phyloP scores from a whole-genome alignment of 257 asterid species.

The Solanum habrochaites region DNA sequence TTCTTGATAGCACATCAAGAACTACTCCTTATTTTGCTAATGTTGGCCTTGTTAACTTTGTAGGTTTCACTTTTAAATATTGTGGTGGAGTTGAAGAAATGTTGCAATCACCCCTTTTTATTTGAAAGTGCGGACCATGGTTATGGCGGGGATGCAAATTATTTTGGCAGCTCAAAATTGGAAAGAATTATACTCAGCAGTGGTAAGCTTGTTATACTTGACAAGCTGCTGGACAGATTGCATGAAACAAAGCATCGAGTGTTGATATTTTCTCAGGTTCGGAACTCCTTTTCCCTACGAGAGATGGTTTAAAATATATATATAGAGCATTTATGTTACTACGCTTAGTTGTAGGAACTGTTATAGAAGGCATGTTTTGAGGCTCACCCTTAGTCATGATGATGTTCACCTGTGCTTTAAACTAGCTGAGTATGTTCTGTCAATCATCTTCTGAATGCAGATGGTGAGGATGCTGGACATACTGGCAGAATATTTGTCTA shows the following conservation, averaged over 20 bases:
- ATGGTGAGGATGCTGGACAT: slow-evolving; percentile 99
- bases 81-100: slow-evolving; percentile 98
- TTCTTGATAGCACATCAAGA: background rate
- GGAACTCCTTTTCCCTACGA: background rate
- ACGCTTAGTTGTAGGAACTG: background rate
- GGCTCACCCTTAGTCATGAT: background rate
- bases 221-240: slow-evolving; percentile 79
- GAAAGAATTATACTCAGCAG: slow-evolving; percentile 92
- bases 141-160: slow-evolving; percentile 89
- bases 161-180: slow-evolving; percentile 71
- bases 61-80: slow-evolving; percentile 99
- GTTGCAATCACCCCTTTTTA: slow-evolving; percentile 98
- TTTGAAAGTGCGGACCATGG: slow-evolving; percentile 99
- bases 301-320: background rate
- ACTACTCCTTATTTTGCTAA: background rate
- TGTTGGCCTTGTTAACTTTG: slow-evolving; percentile 4
- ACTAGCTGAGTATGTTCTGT: background rate
- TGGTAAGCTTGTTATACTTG: slow-evolving; percentile 91
- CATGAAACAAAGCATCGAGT: slow-evolving; percentile 93
- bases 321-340: background rate
- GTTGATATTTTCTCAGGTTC: slow-evolving; percentile 96
- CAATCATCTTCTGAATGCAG: slow-evolving; percentile 27
- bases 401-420: background rate
- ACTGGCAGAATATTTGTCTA: slow-evolving; percentile 82
- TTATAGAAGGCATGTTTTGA: background rate